Base-by-base conservation (phyloP, 305 asterid genomes). In the Stenogyne calaminthoides region DNA sequence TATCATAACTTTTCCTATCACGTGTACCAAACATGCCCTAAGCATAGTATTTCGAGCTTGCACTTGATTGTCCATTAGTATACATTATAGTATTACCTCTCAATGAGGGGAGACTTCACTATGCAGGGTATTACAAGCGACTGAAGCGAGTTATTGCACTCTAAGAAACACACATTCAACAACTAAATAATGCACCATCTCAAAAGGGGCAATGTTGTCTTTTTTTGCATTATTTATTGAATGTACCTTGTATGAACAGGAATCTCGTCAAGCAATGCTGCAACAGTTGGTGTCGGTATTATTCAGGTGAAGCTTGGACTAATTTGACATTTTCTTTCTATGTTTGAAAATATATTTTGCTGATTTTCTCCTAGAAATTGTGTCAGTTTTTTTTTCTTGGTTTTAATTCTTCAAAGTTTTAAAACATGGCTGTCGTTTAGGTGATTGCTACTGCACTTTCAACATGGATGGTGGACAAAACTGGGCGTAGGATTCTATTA, bases 381-480 rank as follows among this genome's bases (percentile, higher is more conserved):
- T 65, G 11, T 42, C 42, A 1, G 11, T 18, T 39, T 4, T n/a
- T n/a, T n/a, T n/a, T n/a, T n/a, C n/a, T n/a, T n/a, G n/a, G n/a
- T n/a, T n/a, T n/a, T n/a, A 15, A 47, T 32, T 69, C 71, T 18
- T 39, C n/a, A 11, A 68, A 40, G 62, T 51, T 64, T 49, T 49
- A 14, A 66, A 57, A 22, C 20, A 20, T 18, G 42, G n/a, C 47
- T 25, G 12, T 55, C 78, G 16, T 78, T 68, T 74, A 93, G 97
- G 98, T 91, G 54, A 80, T 91, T 78, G 98, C 98, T 47, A 93
- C 98, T 60, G 96, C 82, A 72, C 79, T 93, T 56, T 72, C 98
- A 7, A 85, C 90, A 44, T 93, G 97, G 96, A 66, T 91, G 88
- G 89, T 88, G 69, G 98, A 93, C 83, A 91, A 84, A 88, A 80